These are phyloP conservation scores for Vitis rupestris DNA, from an alignment of 164 flowering plant genomes.

Conservation along the genomic window DNA sequence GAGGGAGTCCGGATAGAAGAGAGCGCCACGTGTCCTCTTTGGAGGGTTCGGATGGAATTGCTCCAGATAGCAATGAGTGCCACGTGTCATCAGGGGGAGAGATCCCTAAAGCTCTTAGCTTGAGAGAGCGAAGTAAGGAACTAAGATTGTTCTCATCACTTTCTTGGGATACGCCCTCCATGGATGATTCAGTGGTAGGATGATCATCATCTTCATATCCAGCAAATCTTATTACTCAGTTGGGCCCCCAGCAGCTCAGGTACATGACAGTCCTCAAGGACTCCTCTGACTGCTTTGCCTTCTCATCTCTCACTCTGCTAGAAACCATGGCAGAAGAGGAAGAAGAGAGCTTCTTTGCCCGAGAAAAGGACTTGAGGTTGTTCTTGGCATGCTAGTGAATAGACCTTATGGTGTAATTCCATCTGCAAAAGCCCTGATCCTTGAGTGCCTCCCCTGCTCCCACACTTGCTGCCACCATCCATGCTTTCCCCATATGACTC, in stretches of 20 bases:
- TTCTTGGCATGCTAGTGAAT: constrained; percentile 20
- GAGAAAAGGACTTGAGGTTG: constrained; percentile 14
- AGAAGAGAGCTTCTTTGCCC: constrained; percentile 12
- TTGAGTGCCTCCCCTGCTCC: constrained; percentile 30
- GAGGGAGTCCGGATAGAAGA: no score
- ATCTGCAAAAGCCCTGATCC: constrained; percentile 29
- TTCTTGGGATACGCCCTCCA: no score
- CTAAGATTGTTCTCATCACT: background rate
- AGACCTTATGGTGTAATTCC: constrained; percentile 26
- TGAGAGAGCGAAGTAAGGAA: no score
- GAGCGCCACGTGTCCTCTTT: no score
- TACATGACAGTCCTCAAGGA: constrained; percentile 46
- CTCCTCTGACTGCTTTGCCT: constrained; percentile 27
- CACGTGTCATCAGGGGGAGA: no score
- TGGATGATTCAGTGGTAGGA: no score
- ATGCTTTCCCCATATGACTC: constrained; percentile 26
- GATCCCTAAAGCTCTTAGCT: no score
- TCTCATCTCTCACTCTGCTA: constrained; percentile 6
- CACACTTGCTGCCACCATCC: constrained; percentile 29
- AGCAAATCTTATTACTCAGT: constrained; percentile 9
- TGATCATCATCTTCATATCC: no score
- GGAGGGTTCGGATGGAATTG: no score
- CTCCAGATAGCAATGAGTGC: no score
- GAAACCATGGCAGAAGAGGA: constrained; percentile 11
- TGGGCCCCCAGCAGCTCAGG: constrained; percentile 60